Conservation (phyloP, 164 flowering plant genomes). For the Aristolochia californica region DNA sequence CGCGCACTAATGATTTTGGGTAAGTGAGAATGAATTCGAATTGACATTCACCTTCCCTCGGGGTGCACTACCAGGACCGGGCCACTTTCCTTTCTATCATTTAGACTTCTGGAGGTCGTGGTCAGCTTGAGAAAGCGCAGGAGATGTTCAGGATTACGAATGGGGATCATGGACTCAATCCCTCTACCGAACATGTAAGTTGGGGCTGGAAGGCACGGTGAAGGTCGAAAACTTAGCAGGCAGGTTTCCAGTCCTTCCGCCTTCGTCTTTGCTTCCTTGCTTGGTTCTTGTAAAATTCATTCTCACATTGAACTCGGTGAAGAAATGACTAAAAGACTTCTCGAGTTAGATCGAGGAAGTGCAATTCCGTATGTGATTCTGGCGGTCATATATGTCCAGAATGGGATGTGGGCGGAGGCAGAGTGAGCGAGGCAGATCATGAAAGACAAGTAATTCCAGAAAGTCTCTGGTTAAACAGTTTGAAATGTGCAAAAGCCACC, state of each 20-base stretch:
- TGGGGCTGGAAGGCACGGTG: slow-evolving; percentile 49
- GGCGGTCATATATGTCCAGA: slow-evolving; percentile 55
- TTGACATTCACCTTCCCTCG: no score
- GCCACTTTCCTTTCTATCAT: slow-evolving; percentile 42
- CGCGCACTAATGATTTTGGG: no score
- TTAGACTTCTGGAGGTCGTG: slow-evolving; percentile 51
- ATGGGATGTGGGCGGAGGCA: slow-evolving; percentile 56
- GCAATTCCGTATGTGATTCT: slow-evolving; percentile 47
- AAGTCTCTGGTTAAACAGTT: slow-evolving; percentile 32
- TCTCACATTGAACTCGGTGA: slow-evolving; percentile 42
- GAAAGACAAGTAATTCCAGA: slow-evolving; percentile 30
- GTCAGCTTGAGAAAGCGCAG: slow-evolving; percentile 42
- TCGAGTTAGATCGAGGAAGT: slow-evolving; percentile 45
- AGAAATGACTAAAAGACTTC: slow-evolving; percentile 43
- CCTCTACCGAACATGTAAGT: slow-evolving; percentile 36
- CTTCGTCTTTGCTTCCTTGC: slow-evolving; percentile 47
- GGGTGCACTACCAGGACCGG: slow-evolving; percentile 47
- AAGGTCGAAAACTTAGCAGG: slow-evolving; percentile 39
- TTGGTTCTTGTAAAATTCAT: slow-evolving; percentile 46
- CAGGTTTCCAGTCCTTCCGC: slow-evolving; percentile 32
- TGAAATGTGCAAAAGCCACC: no score
- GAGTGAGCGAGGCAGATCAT: slow-evolving; percentile 44
- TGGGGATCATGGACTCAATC: slow-evolving; percentile 31
- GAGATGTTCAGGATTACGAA: slow-evolving; percentile 41
- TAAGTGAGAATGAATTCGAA: no score